Evolutionary conservation across 2,329 filamentous ascomycete species (phyloP), one percentile per base, ranked within the genome.

Genomic region (Penicillium olsonii): DNA sequence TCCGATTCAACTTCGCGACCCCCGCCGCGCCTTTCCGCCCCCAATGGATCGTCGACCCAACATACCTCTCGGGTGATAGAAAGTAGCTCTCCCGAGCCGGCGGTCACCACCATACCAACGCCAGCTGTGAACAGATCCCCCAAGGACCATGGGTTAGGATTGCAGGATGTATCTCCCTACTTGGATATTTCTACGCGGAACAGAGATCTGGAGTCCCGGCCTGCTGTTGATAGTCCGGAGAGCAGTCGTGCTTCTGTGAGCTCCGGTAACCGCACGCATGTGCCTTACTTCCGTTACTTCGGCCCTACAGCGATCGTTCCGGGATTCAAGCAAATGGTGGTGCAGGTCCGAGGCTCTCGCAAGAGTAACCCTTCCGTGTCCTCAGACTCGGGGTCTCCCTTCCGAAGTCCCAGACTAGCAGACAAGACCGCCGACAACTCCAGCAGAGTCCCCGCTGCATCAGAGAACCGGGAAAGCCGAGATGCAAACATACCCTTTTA

Each of bases 261-360:
- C 53, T 68, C 67, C 37, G 64, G 53, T 22, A 61, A 62, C 54
- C 69, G 68, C 46, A 72, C 70, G 9, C 69, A 74, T 45, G 88
- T 95, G 55, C 90, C 90, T 0, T 96, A 94, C 67, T 95, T 95
- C 62, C 80, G 91, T 52, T 95, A 94, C 70, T 94, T 95, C 66
- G 91, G 90, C 0, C 89, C 90, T 0, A 95, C 91, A 1, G 91
- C 90, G 54, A 95, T 95, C 63, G 89, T 94, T 44, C 90, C 90
- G 1, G 90, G 90, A 18, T 95, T 91, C 74, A 95, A 95, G 70
- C 90, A 95, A 68, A 95, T 95, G 89, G 88, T 74, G 46, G 71
- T 74, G 19, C 70, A 71, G 45, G 83, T 92, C 24, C 81, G 85
- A 50, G 84, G 87, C 29, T 69, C 68, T 15, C 66, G 67, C 48